Base-by-base conservation (phyloP, 176 grass and related monocot species). In the Neostapfia colusana region DNA sequence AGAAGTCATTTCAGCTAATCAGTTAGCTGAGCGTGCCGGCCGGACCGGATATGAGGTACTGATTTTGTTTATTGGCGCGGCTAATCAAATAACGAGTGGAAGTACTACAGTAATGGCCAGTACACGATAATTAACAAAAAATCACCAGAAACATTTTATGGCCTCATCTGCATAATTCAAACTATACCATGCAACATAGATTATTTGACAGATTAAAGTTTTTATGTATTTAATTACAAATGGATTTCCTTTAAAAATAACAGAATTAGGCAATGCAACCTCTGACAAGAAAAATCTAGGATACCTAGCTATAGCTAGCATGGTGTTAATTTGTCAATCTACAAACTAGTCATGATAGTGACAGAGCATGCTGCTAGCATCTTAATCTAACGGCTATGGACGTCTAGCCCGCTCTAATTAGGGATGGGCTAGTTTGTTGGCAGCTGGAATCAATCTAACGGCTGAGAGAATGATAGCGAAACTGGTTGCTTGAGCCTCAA, bases 401-500 rank as follows among this genome's bases (percentile, higher is more conserved):
- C 31, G 43, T 23, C 44, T 58, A 57, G 49, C 79, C 44, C 12
- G 15, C 21, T 26, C 13, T 75, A 50, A 64, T 50, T 31, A 75
- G 62, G 71, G 69, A 34, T 4, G 23, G 16, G 1, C 4, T 0
- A 21, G 7, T 20, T 78, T 65, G 48, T 60, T 67, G n/a, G 5
- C 49, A 23, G 60, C 23, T 36, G 39, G 6, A 31, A 51, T 73
- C 44, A 60, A 87, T 78, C 23, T 3, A 67, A 67, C 46, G n/a
- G 66, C 58, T 9, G 28, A 68, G 37, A 24, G 64, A 48, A 81
- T 14, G 41, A 48, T 64, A 12, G 48, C 48, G 25, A 54, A 39
- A 38, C n/a, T 28, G 16, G 61, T 68, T 74, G 80, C 80, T 78
- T 83, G 16, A 61, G 10, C 60, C 10, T 79, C 80, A 79, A 54